Evolutionary conservation across 495 filamentous ascomycete genomes (phyloP).

Genomic region (Recurvomyces mirabilis): DNA sequence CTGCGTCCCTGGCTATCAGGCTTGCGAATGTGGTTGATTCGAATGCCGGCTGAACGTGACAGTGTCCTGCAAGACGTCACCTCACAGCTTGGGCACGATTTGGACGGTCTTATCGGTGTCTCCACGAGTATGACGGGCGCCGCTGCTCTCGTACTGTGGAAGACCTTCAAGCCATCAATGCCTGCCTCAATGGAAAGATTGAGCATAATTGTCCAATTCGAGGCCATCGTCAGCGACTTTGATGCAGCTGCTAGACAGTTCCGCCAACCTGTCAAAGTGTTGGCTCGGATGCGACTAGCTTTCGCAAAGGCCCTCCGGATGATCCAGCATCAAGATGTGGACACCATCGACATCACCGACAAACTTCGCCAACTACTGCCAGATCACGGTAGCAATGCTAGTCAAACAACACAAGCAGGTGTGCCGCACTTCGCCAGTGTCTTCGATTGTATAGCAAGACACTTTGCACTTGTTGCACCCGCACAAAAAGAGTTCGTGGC

Average conservation of each 20-base stretch:
- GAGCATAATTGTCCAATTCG: too few relatives aligned
- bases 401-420: background rate
- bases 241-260: too few relatives aligned
- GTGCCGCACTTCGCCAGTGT: conserved; percentile 3
- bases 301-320: conserved; percentile 21
- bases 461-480: background rate
- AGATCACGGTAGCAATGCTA: background rate
- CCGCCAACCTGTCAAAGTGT: too few relatives aligned
- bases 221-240: conserved; percentile 40
- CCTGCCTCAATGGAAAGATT: conserved; percentile 41
- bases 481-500: too few relatives aligned
- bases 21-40: too few relatives aligned
- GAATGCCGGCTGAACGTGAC: too few relatives aligned
- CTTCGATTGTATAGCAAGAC: background rate
- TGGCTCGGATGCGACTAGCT: too few relatives aligned
- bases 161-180: conserved; percentile 53
- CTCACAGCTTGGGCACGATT: background rate
- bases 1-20: too few relatives aligned
- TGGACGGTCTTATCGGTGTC: background rate
- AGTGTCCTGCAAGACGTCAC: too few relatives aligned
- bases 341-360: conserved; percentile 14
- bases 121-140: background rate
- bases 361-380: conserved; percentile 2
- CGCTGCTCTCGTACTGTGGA: conserved; percentile 42
- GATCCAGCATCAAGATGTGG: conserved; percentile 12